phyloP scores from a whole-genome alignment of 192 early-diverging fungal genomes.

The Backusella mclennaniae region DNA sequence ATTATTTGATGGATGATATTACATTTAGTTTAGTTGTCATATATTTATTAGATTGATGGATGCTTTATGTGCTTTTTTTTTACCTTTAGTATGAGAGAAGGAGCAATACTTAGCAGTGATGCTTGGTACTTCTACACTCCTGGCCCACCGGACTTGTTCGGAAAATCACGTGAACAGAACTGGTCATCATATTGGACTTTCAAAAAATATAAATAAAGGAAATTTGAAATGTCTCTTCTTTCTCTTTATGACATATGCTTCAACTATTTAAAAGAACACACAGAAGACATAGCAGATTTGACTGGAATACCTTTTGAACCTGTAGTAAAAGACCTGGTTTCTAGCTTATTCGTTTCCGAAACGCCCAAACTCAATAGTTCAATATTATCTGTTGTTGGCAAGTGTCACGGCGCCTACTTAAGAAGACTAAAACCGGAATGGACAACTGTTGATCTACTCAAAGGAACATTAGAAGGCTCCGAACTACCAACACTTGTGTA shows the following conservation, averaged over 20 bases:
- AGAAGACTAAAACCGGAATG: not conserved
- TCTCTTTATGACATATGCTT: constrained; percentile 3
- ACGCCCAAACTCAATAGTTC: not conserved
- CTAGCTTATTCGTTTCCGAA: not conserved
- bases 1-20: not conserved
- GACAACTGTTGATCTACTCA: not conserved
- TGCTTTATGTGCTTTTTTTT: constrained; percentile 5
- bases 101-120: not conserved
- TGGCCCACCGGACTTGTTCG: not conserved
- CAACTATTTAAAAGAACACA: not conserved
- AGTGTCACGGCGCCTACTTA: not conserved
- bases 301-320: not conserved
- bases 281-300: not conserved
- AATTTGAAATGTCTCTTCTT: not conserved
- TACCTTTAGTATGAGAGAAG: constrained; percentile 8
- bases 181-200: not conserved
- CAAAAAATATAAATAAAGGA: not conserved
- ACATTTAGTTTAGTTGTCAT: not conserved
- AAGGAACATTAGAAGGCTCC: not conserved
- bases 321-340: not conserved
- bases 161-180: not conserved
- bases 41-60: not conserved
- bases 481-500: constrained; percentile 2
- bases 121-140: not conserved
- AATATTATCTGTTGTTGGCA: not conserved